Base-by-base conservation (phyloP, 2,329 filamentous ascomycete genomes). In the Colletotrichum higginsianum region DNA sequence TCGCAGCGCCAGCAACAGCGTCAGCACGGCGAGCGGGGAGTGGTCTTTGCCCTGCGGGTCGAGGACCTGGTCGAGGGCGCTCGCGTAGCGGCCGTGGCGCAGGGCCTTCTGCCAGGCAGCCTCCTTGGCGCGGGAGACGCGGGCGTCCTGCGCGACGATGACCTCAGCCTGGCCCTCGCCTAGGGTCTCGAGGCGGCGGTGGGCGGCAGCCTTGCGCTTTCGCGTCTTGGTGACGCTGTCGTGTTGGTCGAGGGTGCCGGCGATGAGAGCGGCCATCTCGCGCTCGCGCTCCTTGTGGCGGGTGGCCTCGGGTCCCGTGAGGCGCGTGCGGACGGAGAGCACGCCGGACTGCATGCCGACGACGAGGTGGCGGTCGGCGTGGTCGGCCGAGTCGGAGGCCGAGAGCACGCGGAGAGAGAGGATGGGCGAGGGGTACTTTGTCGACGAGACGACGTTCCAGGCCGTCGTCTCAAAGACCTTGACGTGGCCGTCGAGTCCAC, bases 401-500 rank as follows among this genome's bases (percentile, higher is more conserved):
- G 83, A 78, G 74, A 98, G 90, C 53, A 98, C 92, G 71, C 89
- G 90, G 71, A 98, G 88, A 12, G 94, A 93, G 15, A 99, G 89
- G 69, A 99, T 93, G 1, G 96, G 96, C 2, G 94, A 93, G 6
- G 94, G 92, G 82, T 98, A 99, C 83, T 98, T 99, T 72, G 93
- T 91, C 62, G 94, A 96, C 49, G 94, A 93, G n/a, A 98, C 95
- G 9, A 98, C 94, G 79, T 98, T 98, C 96, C 96, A 99, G 61
- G 90, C 92, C 0, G 91, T 92, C 1, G 95, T 98, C 83, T 98
- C 96, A 78, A 97, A 98, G 49, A 99, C 91, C 84, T 99, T 99
- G 84, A 98, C 92, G 82, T 98, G 96, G 12, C 96, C 97, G 81
- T 99, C 96, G 56, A 99, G 87, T 23, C 92, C 95, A 82, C 95